phyloP scores from a whole-genome alignment of 371 early-diverging fungal genomes.

The Zancudomyces culisetae region DNA sequence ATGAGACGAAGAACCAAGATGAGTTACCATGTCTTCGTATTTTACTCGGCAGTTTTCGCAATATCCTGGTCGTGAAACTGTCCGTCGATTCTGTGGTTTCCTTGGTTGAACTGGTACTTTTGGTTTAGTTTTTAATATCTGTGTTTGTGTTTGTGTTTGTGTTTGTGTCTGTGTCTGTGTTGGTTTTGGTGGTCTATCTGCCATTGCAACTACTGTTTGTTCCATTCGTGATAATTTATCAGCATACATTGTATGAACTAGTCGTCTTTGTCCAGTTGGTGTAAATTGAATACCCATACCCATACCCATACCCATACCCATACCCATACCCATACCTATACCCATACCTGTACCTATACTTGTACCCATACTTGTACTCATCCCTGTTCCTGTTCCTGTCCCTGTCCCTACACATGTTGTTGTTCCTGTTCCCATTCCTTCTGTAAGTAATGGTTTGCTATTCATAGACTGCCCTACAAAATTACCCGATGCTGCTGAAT shows the following conservation, averaged over 20 bases:
- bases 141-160: neutral
- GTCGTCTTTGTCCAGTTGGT: too few relatives aligned
- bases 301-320: neutral
- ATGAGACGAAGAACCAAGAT: constrained; percentile 15
- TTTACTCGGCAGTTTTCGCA: constrained; percentile 35
- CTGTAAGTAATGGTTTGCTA: neutral
- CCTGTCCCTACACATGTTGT: neutral
- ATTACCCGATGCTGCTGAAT: neutral
- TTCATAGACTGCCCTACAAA: neutral
- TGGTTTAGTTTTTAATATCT: neutral
- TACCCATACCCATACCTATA: neutral
- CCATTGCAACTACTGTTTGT: neutral
- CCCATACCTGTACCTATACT: neutral
- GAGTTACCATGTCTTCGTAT: constrained; percentile 25
- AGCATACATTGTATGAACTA: too few relatives aligned
- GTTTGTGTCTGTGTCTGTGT: neutral
- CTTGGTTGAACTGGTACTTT: constrained; percentile 11
- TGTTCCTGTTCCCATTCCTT: neutral
- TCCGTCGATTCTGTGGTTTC: constrained; percentile 11
- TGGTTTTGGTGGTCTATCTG: neutral
- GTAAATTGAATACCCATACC: neutral
- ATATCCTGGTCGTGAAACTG: constrained; percentile 23
- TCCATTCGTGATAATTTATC: too few relatives aligned
- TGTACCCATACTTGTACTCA: neutral
- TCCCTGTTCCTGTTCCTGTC: neutral